Conservation (phyloP, 176 grass and related monocot genomes). For the Cenchrus purpureus region DNA sequence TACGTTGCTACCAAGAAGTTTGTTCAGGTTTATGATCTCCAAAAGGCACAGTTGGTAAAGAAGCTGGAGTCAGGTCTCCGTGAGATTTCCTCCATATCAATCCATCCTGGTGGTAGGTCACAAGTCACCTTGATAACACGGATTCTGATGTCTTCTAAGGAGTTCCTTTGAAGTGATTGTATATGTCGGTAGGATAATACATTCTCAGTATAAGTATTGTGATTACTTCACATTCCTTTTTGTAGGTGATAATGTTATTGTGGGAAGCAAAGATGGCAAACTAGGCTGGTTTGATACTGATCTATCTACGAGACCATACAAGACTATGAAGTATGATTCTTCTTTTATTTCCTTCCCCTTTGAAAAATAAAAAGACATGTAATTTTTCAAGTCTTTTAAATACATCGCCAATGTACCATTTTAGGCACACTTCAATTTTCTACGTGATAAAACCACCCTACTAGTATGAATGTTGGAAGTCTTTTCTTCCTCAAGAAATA, state of each 20-base stretch:
- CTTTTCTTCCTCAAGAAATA: neutral
- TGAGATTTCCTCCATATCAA: constrained; percentile 87
- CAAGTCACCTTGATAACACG: neutral
- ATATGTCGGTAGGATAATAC: neutral
- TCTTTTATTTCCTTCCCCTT: constrained; percentile 11
- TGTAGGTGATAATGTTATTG: constrained; percentile 96
- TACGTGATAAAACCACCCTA: neutral
- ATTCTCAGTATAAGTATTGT: neutral
- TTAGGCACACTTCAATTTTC: neutral
- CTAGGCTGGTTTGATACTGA: constrained; percentile 99
- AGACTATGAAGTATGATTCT: constrained; percentile 72
- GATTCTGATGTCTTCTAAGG: neutral
- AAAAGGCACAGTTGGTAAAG: constrained; percentile 73
- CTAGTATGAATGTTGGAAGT: neutral
- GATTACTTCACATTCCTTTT: constrained; percentile 19
- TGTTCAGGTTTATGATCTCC: constrained; percentile 95
- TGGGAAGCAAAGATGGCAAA: constrained; percentile 97
- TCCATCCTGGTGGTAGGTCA: constrained; percentile 87
- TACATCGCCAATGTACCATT: neutral
- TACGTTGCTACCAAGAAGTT: constrained; percentile 96
- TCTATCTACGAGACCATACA: constrained; percentile 83
- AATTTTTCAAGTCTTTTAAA: neutral
- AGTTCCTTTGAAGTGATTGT: neutral
- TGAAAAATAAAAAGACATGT: neutral
- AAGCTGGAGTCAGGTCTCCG: constrained; percentile 91